These are phyloP conservation scores for Trichoderma sp. DNA, from an alignment of 2,329 filamentous ascomycete genomes.

Conservation along the genomic window DNA sequence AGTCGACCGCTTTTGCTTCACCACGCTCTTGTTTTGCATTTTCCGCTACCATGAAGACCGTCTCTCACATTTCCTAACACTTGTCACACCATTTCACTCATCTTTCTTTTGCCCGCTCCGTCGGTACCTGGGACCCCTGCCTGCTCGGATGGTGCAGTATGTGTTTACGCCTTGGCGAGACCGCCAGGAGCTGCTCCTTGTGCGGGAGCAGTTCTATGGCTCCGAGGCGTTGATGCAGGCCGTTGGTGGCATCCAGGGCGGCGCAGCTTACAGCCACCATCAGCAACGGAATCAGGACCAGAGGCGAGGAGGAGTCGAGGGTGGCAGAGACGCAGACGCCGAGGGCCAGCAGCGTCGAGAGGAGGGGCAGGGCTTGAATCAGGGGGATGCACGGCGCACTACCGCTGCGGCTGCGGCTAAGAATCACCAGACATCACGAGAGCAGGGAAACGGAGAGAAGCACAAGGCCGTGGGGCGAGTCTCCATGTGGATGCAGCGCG, in stretches of 20 bases:
- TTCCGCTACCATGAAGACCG: neutral
- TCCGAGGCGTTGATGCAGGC: constrained; percentile 20
- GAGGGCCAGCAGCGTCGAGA: neutral
- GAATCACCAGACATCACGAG: constrained; percentile 3
- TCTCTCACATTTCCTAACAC: neutral
- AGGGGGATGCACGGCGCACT: constrained; percentile 10
- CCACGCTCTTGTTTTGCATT: neutral
- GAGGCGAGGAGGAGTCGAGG: neutral
- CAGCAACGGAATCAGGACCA: neutral
- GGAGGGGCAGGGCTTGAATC: constrained; percentile 15
- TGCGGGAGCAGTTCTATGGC: constrained; percentile 65
- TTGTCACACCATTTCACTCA: neutral
- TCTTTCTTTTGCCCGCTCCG: neutral
- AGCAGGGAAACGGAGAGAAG: constrained; percentile 26
- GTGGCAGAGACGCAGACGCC: neutral
- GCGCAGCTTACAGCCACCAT: neutral
- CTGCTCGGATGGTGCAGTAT: constrained; percentile 63
- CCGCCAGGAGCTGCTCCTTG: constrained; percentile 63
- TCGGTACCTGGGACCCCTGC: neutral
- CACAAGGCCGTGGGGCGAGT: constrained; percentile 58
- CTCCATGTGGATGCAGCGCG: constrained; percentile 70
- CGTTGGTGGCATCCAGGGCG: neutral
- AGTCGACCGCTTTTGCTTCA: constrained; percentile 6
- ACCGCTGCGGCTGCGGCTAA: constrained; percentile 2
- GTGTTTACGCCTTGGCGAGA: constrained; percentile 74